Base-by-base conservation (phyloP, 352 stramenopile genomes). In the Pythium brassicae region DNA sequence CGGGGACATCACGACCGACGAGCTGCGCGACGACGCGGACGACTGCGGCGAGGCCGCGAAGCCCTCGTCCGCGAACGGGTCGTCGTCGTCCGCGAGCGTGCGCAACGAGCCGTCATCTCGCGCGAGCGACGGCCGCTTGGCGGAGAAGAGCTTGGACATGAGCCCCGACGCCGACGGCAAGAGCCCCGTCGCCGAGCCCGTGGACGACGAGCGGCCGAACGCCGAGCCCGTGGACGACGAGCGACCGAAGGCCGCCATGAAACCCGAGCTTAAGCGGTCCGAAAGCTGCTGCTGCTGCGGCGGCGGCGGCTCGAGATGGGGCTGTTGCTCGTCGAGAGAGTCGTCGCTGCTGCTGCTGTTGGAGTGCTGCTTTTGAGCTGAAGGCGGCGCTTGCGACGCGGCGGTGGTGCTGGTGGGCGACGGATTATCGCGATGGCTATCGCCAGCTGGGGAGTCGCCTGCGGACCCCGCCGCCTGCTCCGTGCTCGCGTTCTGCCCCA, bases 121-220 rank as follows among this genome's bases (percentile, higher is more conserved):
- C 8, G 42, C 42, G 1, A 63, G 50, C 49, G 49, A 57, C 32
- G 57, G 57, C 1, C 57, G 57, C 50, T 57, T 63, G n/a, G 57
- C 9, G 1, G 57, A 63, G 34, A 65, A 65, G 44, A 65, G 29
- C 58, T 65, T 65, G 10, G 51, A 47, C 57, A 63, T 63, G 44
- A 65, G 39, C 14, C 46, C 43, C 35, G 51, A 53, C 29, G 34
- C 55, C 19, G 55, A 37, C 1, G 32, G 32, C 14, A 37, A 37
- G 32, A 37, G 32, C 32, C 32, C 32, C 1, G 32, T 37, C 32
- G 32, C 32, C 1, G 32, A 45, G 22, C 49, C 49, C 4, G 49
- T 20, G n/a, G 49, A 34, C 20, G 49, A 54, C 40, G 40, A 46
- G 19, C 40, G 40, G 19, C 40, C 40, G 40, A 46, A 46, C 19